phyloP scores from a whole-genome alignment of 306 rosid genomes.

The Dalbergia cochinchinensis region DNA sequence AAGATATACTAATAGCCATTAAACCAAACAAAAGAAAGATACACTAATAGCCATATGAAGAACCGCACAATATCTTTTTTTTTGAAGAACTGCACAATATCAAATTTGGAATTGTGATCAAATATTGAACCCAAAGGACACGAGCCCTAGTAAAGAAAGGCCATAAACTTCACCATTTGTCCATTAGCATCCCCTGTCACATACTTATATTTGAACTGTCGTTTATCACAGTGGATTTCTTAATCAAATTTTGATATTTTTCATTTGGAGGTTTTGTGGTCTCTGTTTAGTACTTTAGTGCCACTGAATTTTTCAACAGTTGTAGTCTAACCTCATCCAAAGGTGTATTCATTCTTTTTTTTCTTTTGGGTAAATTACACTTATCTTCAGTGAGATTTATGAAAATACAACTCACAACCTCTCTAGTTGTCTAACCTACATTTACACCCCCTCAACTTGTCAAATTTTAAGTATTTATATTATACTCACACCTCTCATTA shows the following conservation, averaged over 20 bases:
- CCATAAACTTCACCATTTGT: conserved; percentile 31
- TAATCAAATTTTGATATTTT: not conserved
- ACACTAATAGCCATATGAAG: not conserved
- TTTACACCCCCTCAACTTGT: too few species aligned
- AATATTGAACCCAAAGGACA: conserved; percentile 19
- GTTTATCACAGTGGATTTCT: conserved; percentile 1
- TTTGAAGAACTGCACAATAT: not conserved
- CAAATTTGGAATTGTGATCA: not conserved
- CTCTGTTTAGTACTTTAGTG: not conserved
- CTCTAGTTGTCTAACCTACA: too few species aligned
- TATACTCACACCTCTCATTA: too few species aligned
- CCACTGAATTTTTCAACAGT: not conserved
- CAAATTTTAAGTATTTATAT: too few species aligned
- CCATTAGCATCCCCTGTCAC: conserved; percentile 31
- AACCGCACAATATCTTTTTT: not conserved
- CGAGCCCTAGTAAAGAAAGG: conserved; percentile 25
- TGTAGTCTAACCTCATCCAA: not conserved
- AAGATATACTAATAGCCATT: not conserved
- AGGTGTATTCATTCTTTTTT: not conserved
- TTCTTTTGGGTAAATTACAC: too few species aligned
- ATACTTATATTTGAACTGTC: conserved; percentile 3
- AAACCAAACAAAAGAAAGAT: not conserved
- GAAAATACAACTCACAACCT: too few species aligned
- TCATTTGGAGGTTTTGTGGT: not conserved
- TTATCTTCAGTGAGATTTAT: too few species aligned